These are phyloP conservation scores for Penicillium longicatenatum DNA, from an alignment of 495 filamentous ascomycete species.

Conservation along the genomic window DNA sequence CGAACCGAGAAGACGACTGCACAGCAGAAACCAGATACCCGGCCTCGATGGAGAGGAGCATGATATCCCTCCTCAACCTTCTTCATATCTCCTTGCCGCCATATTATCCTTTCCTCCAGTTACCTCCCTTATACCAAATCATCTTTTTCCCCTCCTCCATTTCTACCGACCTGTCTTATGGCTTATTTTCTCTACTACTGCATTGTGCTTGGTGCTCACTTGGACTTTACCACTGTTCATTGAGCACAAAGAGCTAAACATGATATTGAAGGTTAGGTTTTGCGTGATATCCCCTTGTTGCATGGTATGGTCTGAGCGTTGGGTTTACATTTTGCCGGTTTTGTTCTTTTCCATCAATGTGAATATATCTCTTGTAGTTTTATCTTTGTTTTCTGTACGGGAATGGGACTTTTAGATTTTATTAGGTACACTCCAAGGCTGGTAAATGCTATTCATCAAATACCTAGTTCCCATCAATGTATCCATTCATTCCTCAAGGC, in stretches of 20 bases:
- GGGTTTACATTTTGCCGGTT: conserved; percentile 20
- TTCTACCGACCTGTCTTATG: conserved; percentile 9
- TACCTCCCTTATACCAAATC: conserved; percentile 5
- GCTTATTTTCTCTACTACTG: conserved; percentile 13
- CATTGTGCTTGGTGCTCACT: conserved; percentile 13
- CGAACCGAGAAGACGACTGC: conserved; percentile 30
- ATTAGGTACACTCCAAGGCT: background rate
- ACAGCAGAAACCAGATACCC: conserved; percentile 34
- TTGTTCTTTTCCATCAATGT: conserved; percentile 18
- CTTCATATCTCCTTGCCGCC: background rate
- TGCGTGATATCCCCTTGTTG: conserved; percentile 39
- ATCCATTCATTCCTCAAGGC: background rate
- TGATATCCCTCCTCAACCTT: conserved; percentile 8
- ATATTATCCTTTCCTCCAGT: conserved; percentile 1
- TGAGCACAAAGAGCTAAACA: conserved; percentile 6
- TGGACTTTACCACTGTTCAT: background rate
- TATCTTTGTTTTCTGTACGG: conserved; percentile 10
- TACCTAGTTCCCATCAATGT: background rate
- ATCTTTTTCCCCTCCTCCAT: background rate
- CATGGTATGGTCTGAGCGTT: conserved; percentile 35
- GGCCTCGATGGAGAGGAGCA: conserved; percentile 45
- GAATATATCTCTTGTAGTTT: conserved; percentile 27
- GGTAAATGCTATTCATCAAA: background rate
- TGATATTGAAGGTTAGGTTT: conserved; percentile 27
- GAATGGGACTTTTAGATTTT: conserved; percentile 1